Percentiles rank a stretch among this genome's conserved stretches.
Evolutionary conservation across 2,329 filamentous ascomycete genomes (phyloP).

Genomic region (Colletotrichum navitas): DNA sequence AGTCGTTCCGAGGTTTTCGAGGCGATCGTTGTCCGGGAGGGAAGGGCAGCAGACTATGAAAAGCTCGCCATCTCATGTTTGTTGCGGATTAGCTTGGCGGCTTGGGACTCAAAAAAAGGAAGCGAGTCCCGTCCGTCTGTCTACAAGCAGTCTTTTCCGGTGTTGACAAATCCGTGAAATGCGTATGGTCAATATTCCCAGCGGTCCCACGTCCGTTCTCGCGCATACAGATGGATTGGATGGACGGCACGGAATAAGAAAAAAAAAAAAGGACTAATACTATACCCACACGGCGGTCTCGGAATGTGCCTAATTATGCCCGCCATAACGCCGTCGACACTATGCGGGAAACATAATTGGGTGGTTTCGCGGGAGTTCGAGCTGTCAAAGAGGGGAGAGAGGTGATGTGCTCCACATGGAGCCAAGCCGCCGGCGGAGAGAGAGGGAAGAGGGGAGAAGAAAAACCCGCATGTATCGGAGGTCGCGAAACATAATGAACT

Average conservation of each 20-base stretch:
- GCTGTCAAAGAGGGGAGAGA: neutral
- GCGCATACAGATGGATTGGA: neutral
- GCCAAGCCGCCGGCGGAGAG: neutral
- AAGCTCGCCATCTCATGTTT: neutral
- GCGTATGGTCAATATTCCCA: slow-evolving; percentile 4
- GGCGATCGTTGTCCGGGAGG: neutral
- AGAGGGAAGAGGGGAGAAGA: too few relatives aligned
- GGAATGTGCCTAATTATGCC: slow-evolving; percentile 27
- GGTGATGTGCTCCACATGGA: neutral
- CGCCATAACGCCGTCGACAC: slow-evolving; percentile 25
- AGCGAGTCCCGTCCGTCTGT: too few relatives aligned
- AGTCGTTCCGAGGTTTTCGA: too few relatives aligned
- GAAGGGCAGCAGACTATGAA: neutral
- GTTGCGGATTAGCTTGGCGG: too few relatives aligned
- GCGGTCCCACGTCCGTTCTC: neutral
- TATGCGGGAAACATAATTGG: slow-evolving; percentile 15
- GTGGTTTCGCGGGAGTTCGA: neutral
- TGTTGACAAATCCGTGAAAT: slow-evolving; percentile 3
- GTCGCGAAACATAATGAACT: slow-evolving; percentile 13
- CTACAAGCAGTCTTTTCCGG: neutral
- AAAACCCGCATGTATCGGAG: neutral
- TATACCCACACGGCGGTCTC: slow-evolving; percentile 15
- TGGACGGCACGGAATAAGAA: too few relatives aligned
- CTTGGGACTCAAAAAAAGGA: slow-evolving; percentile 6
- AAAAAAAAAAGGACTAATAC: neutral